These are phyloP conservation scores for Ceratobasidium sp. DNA, from an alignment of 1,284 basidiomycete species.

Conservation along the genomic window DNA sequence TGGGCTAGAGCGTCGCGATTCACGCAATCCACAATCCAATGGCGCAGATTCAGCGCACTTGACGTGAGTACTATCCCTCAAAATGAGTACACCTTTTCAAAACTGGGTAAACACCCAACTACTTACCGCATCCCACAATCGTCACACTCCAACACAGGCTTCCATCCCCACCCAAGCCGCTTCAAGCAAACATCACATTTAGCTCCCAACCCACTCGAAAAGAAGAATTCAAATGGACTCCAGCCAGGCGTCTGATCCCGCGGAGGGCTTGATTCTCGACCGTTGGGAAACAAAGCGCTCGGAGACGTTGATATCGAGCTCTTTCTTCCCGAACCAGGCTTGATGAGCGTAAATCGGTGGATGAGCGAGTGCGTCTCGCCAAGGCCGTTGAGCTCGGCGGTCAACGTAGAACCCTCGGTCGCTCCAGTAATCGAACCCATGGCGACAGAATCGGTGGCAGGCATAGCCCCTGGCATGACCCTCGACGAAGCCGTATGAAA, in stretches of 20 bases:
- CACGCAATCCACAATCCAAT: slow-evolving; percentile 68
- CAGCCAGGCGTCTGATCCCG: slow-evolving; percentile 53
- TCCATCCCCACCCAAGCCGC: slow-evolving; percentile 72
- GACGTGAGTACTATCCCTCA: slow-evolving; percentile 67
- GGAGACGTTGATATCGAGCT: slow-evolving; percentile 30
- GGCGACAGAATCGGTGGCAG: slow-evolving; percentile 4
- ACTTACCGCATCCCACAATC: slow-evolving; percentile 78
- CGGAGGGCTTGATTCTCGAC: slow-evolving; percentile 41
- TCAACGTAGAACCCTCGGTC: slow-evolving; percentile 70
- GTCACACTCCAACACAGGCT: slow-evolving; percentile 85
- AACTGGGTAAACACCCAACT: slow-evolving; percentile 7
- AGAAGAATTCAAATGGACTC: slow-evolving; percentile 80
- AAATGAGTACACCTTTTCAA: slow-evolving; percentile 6
- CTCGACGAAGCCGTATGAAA: slow-evolving; percentile 70
- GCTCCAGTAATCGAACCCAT: slow-evolving; percentile 63
- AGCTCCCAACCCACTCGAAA: slow-evolving; percentile 63
- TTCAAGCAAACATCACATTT: slow-evolving; percentile 86
- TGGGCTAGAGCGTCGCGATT: slow-evolving; percentile 8
- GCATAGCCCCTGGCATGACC: slow-evolving; percentile 36
- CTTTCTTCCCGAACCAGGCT: slow-evolving; percentile 69
- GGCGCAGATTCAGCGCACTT: slow-evolving; percentile 85
- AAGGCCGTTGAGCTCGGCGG: slow-evolving; percentile 49
- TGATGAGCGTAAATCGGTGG: slow-evolving; percentile 86
- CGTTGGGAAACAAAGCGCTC: background rate
- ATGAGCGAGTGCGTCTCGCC: slow-evolving; percentile 58